Evolutionary conservation across 768 basidiomycete species (phyloP), one percentile per base, ranked within the genome.

Genomic region (Kwoniella europaea): DNA sequence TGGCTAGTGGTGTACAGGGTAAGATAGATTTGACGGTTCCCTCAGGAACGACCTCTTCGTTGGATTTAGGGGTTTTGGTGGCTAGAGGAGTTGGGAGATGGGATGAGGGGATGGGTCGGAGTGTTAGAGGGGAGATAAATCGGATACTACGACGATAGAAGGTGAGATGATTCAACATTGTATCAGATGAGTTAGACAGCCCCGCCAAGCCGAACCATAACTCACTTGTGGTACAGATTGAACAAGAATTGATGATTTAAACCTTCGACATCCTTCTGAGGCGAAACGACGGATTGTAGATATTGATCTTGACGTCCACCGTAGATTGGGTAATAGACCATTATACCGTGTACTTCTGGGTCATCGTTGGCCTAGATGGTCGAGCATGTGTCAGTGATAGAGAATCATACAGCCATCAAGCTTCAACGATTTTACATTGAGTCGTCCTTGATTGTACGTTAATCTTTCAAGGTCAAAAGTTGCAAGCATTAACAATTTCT

Each of bases 281-380:
- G 94, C 0, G 93, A 94, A 7, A 99, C 94, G 67, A 98, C 89
- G 86, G 98, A 96, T 84, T 99, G 97, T 66, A 99, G 86, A 83
- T 99, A 99, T 80, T 96, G 93, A 81, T 98, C 97, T 90, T 98
- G 79, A 71, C 89, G 90, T 44, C 86, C 89, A 24, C 96, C 96
- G 78, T 92, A 97, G 74, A 98, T 96, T 1, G 97, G 97, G 84
- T 93, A 99, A 84, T 98, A 97, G 74, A 95, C 97, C 95, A 98
- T 97, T 79, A 99, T 94, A 10, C 96, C 96, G 84, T 96, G 89
- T 10, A 96, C 89, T 66, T 86, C 86, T 15, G 86, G 85, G 79
- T 98, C 94, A 71, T 91, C 91, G 79, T 99, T 99, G 9, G 95
- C 94, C 78, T 80, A 22, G 1, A 22, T 2, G 10, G 15, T 18